Evolutionary conservation across 1,284 basidiomycete genomes (phyloP).

Genomic region (Ceratobasidium papillatum): DNA sequence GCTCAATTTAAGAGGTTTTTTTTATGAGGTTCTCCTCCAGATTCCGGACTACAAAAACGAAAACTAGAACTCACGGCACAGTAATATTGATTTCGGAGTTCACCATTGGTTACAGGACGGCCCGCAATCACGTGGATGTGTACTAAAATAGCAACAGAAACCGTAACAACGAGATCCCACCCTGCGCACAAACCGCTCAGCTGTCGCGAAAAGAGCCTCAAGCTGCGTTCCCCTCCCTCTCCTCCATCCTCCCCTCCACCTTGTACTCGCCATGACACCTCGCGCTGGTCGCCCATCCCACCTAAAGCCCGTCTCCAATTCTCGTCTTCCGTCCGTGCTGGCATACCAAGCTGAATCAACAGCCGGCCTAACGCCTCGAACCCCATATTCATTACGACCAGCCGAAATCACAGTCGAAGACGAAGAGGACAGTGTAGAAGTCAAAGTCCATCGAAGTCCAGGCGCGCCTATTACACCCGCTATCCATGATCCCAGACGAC

Average conservation of each 20-base stretch:
- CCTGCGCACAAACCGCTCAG: conserved; percentile 6
- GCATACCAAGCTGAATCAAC: conserved; percentile 10
- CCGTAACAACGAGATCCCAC: background rate
- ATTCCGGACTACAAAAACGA: too few species aligned
- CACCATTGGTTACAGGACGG: background rate
- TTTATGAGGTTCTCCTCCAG: too few species aligned
- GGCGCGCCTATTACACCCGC: conserved; percentile 18
- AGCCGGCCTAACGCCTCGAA: conserved; percentile 6
- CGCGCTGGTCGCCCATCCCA: conserved; percentile 31
- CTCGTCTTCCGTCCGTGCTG: background rate
- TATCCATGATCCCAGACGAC: background rate
- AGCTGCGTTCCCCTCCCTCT: background rate
- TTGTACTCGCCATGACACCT: background rate
- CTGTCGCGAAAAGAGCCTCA: background rate
- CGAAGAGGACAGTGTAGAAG: background rate
- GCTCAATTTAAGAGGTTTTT: too few species aligned
- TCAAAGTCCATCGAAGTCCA: conserved; percentile 7
- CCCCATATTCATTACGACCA: background rate
- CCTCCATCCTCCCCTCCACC: background rate
- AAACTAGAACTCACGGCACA: too few species aligned
- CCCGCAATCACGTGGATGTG: background rate
- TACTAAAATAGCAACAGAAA: conserved; percentile 2
- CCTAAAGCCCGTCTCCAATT: background rate
- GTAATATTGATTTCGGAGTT: too few species aligned
- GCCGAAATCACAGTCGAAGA: background rate